Evolutionary conservation across 805 yeast genomes (phyloP).

Genomic region (Teunomyces panamensis): DNA sequence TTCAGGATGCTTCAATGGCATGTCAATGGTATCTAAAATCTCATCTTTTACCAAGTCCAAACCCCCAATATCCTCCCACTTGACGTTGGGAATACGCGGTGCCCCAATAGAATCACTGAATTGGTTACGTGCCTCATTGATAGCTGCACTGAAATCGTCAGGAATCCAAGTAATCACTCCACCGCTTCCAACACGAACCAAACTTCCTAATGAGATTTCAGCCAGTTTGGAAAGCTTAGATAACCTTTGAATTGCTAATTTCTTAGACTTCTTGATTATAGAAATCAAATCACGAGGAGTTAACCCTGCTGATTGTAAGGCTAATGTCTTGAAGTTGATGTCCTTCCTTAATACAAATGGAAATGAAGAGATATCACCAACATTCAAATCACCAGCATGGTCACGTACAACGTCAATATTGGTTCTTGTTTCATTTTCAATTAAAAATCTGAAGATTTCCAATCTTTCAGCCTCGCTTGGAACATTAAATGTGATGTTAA

Average conservation of each 20-base stretch:
- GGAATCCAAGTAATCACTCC: slow-evolving; percentile 55
- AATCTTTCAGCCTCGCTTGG: slow-evolving; percentile 77
- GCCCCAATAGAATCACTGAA: slow-evolving; percentile 96
- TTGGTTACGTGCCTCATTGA: slow-evolving; percentile 77
- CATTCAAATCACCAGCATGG: slow-evolving; percentile 13
- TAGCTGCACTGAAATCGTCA: slow-evolving; percentile 64
- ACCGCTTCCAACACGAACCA: slow-evolving; percentile 48
- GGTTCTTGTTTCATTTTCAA: slow-evolving; percentile 18
- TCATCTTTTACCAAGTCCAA: slow-evolving; percentile 86
- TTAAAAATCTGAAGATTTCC: slow-evolving; percentile 55
- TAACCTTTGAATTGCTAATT: slow-evolving; percentile 51
- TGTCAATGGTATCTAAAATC: slow-evolving; percentile 90
- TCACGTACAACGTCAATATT: slow-evolving; percentile 24
- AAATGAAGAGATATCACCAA: slow-evolving; percentile 13
- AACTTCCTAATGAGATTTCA: slow-evolving; percentile 19
- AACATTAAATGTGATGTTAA: slow-evolving; percentile 72
- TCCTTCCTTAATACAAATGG: slow-evolving; percentile 28
- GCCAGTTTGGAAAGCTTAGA: slow-evolving; percentile 27
- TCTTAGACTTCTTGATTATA: slow-evolving; percentile 64
- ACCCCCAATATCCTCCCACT: slow-evolving; percentile 98
- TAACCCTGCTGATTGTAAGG: slow-evolving; percentile 89
- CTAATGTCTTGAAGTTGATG: slow-evolving; percentile 52
- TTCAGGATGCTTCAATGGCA: slow-evolving; percentile 93
- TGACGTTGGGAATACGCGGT: slow-evolving; percentile 90
- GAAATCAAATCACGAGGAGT: slow-evolving; percentile 79